Evolutionary conservation across 495 filamentous ascomycete genomes (phyloP).

Genomic region (Aspergillus baeticus): DNA sequence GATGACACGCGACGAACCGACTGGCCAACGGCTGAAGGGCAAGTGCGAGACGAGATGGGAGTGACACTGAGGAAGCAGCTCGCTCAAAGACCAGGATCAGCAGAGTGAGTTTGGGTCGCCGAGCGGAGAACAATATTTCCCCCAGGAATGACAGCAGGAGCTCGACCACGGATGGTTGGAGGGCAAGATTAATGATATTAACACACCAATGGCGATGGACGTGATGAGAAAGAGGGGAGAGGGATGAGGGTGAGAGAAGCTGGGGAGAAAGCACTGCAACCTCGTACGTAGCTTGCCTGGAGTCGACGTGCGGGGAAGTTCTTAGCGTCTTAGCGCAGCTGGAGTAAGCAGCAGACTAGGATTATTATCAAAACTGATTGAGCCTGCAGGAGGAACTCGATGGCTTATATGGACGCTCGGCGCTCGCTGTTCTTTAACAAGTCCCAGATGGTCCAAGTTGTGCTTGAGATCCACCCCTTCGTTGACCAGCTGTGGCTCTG

Average conservation of each 20-base stretch:
- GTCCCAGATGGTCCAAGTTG: not conserved
- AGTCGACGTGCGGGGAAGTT: constrained; percentile 17
- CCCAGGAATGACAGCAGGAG: constrained; percentile 9
- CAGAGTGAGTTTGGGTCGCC: constrained; percentile 14
- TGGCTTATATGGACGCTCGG: not conserved
- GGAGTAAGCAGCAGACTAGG: not conserved
- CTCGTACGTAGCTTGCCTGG: not conserved
- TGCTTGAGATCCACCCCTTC: not conserved
- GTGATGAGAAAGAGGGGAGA: constrained; percentile 15
- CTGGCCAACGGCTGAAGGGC: constrained; percentile 23
- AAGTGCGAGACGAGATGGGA: constrained; percentile 24
- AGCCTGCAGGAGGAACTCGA: not conserved
- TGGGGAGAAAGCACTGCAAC: constrained; percentile 20
- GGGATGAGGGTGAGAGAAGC: constrained; percentile 17
- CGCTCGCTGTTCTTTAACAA: not conserved
- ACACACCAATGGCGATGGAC: constrained; percentile 21
- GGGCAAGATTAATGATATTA: constrained; percentile 9
- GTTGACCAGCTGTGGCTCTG: not conserved
- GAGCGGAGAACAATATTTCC: constrained; percentile 19
- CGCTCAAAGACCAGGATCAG: constrained; percentile 18
- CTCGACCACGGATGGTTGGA: constrained; percentile 16
- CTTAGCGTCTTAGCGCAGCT: constrained; percentile 2
- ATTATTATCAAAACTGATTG: not conserved
- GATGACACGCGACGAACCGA: constrained; percentile 15
- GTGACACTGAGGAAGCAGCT: constrained; percentile 21